A percentile compares a stretch with the other conserved stretches of the same genome.
These are phyloP conservation scores for Magnusiomyces magnusii DNA, from an alignment of 1,139 yeast species.

Conservation along the genomic window DNA sequence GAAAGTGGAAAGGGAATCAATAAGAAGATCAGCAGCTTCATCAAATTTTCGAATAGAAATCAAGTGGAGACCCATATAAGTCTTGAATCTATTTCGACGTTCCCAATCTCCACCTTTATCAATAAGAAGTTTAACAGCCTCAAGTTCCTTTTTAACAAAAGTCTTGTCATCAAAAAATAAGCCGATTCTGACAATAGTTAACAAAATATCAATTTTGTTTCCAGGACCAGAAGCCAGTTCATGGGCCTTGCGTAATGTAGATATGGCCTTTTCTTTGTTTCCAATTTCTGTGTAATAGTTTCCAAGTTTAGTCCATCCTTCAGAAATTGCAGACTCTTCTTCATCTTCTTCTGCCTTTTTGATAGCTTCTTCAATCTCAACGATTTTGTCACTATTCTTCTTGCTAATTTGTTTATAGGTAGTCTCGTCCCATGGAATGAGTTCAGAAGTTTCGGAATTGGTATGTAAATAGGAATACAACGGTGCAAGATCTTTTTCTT, in stretches of 20 bases:
- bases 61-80: slow-evolving; percentile 78
- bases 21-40: slow-evolving; percentile 75
- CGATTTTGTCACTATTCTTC: slow-evolving; percentile 49
- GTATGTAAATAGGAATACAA: slow-evolving; percentile 63
- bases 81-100: slow-evolving; percentile 88
- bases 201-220: slow-evolving; percentile 74
- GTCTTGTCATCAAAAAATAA: slow-evolving; percentile 76
- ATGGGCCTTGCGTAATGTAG: slow-evolving; percentile 64
- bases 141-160: slow-evolving; percentile 65
- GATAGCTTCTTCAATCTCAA: slow-evolving; percentile 53
- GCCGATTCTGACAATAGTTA: slow-evolving; percentile 78
- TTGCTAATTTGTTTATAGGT: slow-evolving; percentile 45
- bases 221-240: slow-evolving; percentile 84
- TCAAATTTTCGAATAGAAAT: slow-evolving; percentile 80
- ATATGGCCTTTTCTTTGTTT: slow-evolving; percentile 66
- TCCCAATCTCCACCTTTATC: slow-evolving; percentile 99
- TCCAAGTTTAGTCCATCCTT: slow-evolving; percentile 72
- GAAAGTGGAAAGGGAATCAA: slow-evolving; percentile 90
- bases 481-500: slow-evolving; percentile 67
- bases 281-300: slow-evolving; percentile 84
- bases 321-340: slow-evolving; percentile 75
- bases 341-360: slow-evolving; percentile 80
- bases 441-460: slow-evolving; percentile 32
- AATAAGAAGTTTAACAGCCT: slow-evolving; percentile 61
- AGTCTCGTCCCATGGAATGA: slow-evolving; percentile 46